Evolutionary conservation across 371 early-diverging fungal genomes (phyloP).

Genomic region (Saksenaea oblongispora): DNA sequence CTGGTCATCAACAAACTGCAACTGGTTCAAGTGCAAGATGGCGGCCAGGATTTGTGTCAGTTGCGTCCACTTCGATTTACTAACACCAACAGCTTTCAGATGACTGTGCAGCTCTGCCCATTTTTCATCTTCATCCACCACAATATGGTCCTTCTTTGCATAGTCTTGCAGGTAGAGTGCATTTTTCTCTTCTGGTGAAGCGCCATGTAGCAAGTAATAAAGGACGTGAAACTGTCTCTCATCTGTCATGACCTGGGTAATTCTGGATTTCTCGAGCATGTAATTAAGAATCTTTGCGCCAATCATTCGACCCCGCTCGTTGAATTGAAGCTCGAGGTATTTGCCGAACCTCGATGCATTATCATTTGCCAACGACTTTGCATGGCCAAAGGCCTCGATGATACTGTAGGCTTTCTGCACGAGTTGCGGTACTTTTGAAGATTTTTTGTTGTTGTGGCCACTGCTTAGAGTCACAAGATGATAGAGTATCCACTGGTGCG

Average conservation of each 20-base stretch:
- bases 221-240: conserved; percentile 93
- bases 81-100: conserved; percentile 80
- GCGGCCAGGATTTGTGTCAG: conserved; percentile 84
- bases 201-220: conserved; percentile 73
- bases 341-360: conserved; percentile 88
- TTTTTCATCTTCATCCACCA: conserved; percentile 41
- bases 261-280: conserved; percentile 81
- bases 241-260: conserved; percentile 53
- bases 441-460: conserved; percentile 65
- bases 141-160: background rate
- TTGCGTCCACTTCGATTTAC: conserved; percentile 69
- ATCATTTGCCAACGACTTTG: conserved; percentile 69
- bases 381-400: conserved; percentile 84
- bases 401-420: conserved; percentile 65
- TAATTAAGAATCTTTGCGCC: conserved; percentile 89
- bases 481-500: conserved; percentile 58
- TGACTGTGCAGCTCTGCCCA: conserved; percentile 68
- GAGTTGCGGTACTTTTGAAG: conserved; percentile 70
- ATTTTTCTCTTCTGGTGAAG: conserved; percentile 30
- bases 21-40: conserved; percentile 85
- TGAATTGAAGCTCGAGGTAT: conserved; percentile 88
- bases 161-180: background rate
- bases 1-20: conserved; percentile 69
- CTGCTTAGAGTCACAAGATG: conserved; percentile 70
- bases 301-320: conserved; percentile 82